Evolutionary conservation across 441 rosid species (phyloP), one percentile per base, ranked within the genome.

Genomic region (Rhodomyrtus psidioides): DNA sequence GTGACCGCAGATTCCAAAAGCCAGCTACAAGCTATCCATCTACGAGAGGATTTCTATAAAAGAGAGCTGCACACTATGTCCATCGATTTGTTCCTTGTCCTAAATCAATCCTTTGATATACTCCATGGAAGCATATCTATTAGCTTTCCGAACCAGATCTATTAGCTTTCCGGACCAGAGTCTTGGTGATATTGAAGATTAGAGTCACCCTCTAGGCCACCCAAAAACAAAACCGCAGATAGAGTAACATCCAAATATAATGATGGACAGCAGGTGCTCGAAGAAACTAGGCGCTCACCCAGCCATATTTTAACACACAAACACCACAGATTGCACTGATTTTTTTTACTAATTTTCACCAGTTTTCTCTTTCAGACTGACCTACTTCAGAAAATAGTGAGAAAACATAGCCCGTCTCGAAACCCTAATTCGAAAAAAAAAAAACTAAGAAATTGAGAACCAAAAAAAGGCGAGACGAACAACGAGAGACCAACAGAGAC

Each of bases 151-250:
- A 88, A 53, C 87, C 87, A 53, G 83, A 53, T 46, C 59, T 75
- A 9, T 27, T 86, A 19, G 86, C 86, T 70, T 54, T 87, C 27
- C 86, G 14, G 53, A 86, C 86, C 21, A 85, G 60, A 15, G 89
- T 90, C 87, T 90, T 89, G 84, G 49, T 79, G 84, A 89, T 30
- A 16, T 85, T 87, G 83, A 91, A 84, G 79, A 87, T 87, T 28
- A 89, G 28, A 39, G 83, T 85, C 75, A 84, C 89, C 75, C 83
- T 89, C 93, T 91, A 87, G 76, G 53, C 46, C 58, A 62, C 62
- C 70, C 24, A 28, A 55, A 34, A 34, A 30, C 19, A 62, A 62
- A 9, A n/a, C 75, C 1, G 75, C 1, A 65, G 34, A 34, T 34
- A 26, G 39, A 65, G 34, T 19, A 3, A 34, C 79, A 19, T 16